Base-by-base conservation (phyloP, 352 stramenopile species). In the Phytophthora hybrid region DNA sequence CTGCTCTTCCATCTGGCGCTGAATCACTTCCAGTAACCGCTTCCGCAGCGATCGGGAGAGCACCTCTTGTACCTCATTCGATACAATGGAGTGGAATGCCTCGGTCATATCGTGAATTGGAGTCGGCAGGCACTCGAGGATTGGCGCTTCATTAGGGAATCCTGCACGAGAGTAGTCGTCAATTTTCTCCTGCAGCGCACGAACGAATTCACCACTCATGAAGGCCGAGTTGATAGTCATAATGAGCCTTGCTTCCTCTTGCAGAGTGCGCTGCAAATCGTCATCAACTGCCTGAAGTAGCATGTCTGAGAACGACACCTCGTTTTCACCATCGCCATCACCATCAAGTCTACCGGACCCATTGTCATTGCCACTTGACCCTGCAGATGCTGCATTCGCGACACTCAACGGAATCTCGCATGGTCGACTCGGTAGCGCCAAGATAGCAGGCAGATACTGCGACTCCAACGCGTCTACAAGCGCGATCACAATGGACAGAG, bases 171-270 rank as follows among this genome's bases (percentile, higher is more conserved):
- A 91, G 51, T 84, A 87, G 8, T 87, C 84, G 34, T 81, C 65
- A 53, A 96, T 85, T 66, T 91, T 91, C 41, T 65, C 66, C 51
- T 91, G 74, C 11, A 96, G 69, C 13, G 66, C 80, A 29, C 81
- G 77, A 44, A 94, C 76, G 69, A 95, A 94, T 54, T 93, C 82
- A 18, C 85, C 83, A 60, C 89, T 95, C 79, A 93, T 85, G 62
- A 87, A 93, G 5, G 89, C 79, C 56, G 89, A 95, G 69, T 95
- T 95, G 67, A 96, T 93, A n/a, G 89, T 91, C 88, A 96, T 94
- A 66, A 96, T 87, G 26, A 93, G 82, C 49, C 90, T 91, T 32
- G 88, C 85, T 53, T 96, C 88, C 23, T 93, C 81, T 57, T 95
- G 85, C 3, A 84, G 39, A 2, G 80, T 77, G 21, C 75, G 74